These are phyloP conservation scores for Rhododendron kiyosumense DNA, from an alignment of 148 eudicot species.

Conservation along the genomic window DNA sequence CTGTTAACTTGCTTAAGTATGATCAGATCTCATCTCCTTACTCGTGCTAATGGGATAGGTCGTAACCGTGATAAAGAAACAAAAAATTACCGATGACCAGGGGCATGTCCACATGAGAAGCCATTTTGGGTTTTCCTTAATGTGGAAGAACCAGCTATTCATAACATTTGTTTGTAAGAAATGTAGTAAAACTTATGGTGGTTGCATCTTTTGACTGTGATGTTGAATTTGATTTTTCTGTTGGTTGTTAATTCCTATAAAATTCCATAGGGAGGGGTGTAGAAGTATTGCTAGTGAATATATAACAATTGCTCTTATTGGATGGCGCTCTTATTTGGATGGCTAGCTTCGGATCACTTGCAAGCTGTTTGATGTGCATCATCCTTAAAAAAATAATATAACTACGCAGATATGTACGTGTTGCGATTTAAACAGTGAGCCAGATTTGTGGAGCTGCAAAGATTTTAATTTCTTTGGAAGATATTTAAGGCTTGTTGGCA, in stretches of 20 bases:
- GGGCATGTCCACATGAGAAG: not conserved
- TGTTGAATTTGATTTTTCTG: not conserved
- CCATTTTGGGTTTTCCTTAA: not conserved
- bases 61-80: not conserved
- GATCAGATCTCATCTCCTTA: not conserved
- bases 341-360: not conserved
- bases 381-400: not conserved
- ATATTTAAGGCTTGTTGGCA: not conserved
- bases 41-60: not conserved
- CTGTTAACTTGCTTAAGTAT: not conserved
- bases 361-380: not conserved
- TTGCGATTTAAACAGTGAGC: not conserved
- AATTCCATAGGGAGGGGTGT: not conserved
- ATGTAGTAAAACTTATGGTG: too few relatives aligned
- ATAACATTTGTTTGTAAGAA: not conserved
- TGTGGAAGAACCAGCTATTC: not conserved
- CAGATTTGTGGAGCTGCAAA: not conserved
- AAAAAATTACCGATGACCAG: not conserved
- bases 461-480: not conserved
- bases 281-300: not conserved
- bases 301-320: not conserved
- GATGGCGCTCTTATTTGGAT: not conserved
- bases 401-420: not conserved
- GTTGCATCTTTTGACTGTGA: not conserved
- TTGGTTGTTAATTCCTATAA: not conserved